A percentile compares a stretch with the other conserved stretches of the same genome.
Evolutionary conservation across 306 rosid species (phyloP).

Genomic region (Parietaria judaica): DNA sequence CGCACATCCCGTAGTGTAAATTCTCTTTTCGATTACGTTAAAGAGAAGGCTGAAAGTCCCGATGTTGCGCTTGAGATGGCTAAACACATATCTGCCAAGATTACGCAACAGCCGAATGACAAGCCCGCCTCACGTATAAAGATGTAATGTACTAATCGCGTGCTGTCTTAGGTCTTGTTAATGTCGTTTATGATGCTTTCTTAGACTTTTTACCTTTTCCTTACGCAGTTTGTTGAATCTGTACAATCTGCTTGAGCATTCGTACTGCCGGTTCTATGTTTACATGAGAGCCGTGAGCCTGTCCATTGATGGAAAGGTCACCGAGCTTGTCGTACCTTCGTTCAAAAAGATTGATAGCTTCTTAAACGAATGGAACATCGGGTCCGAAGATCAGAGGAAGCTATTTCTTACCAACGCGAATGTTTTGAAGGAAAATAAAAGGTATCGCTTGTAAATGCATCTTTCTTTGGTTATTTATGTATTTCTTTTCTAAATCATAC

Average conservation of each 20-base stretch:
- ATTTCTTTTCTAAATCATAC: not conserved
- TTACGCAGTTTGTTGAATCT: conserved; percentile 68
- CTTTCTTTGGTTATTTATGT: not conserved
- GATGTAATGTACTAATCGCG: conserved; percentile 41
- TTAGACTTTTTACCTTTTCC: conserved; percentile 3
- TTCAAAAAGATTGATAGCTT: conserved; percentile 70
- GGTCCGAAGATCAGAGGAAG: conserved; percentile 58
- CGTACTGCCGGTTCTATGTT: conserved; percentile 63
- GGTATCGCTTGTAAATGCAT: conserved; percentile 28
- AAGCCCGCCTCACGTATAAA: conserved; percentile 77
- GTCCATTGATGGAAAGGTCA: conserved; percentile 68
- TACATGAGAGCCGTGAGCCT: conserved; percentile 67
- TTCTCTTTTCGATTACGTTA: too few species aligned
- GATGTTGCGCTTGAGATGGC: conserved; percentile 74
- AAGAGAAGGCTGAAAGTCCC: conserved; percentile 50
- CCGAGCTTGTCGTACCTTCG: conserved; percentile 64
- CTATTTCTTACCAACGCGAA: conserved; percentile 64
- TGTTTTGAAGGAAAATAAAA: conserved; percentile 78
- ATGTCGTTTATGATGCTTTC: not conserved
- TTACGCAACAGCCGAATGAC: conserved; percentile 62
- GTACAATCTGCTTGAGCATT: conserved; percentile 75
- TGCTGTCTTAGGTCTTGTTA: conserved; percentile 1
- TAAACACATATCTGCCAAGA: conserved; percentile 56
- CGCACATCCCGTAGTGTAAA: too few species aligned
- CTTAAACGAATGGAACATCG: conserved; percentile 89